phyloP scores from a whole-genome alignment of 345 rosid species.

The Gossypium thurberi region DNA sequence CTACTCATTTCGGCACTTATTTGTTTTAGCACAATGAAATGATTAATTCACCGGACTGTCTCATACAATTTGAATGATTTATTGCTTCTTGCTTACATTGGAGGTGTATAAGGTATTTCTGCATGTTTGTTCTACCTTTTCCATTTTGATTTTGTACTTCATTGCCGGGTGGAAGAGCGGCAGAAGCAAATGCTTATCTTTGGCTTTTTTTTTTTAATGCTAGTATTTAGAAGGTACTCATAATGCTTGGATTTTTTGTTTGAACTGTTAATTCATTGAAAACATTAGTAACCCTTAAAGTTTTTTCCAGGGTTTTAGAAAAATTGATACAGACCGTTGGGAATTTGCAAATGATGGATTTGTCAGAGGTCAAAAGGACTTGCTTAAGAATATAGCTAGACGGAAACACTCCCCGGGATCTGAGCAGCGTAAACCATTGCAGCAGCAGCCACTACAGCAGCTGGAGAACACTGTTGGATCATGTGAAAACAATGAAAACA shows the following conservation, averaged over 20 bases:
- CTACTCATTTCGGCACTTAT: too few species aligned
- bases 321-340: constrained; percentile 84
- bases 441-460: constrained; percentile 13
- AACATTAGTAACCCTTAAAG: not conserved
- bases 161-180: not conserved
- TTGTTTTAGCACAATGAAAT: too few species aligned
- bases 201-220: not conserved
- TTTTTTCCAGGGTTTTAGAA: constrained; percentile 73
- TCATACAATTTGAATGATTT: too few species aligned
- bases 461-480: constrained; percentile 23
- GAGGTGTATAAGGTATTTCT: not conserved
- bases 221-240: not conserved
- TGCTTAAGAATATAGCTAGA: constrained; percentile 55
- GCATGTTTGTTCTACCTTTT: not conserved
- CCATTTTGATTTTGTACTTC: not conserved
- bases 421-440: constrained; percentile 38
- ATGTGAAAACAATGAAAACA: constrained; percentile 28
- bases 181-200: not conserved
- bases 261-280: not conserved
- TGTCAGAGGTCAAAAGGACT: constrained; percentile 60
- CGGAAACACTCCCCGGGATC: constrained; percentile 58
- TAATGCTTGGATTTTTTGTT: not conserved
- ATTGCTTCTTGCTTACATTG: too few species aligned
- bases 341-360: constrained; percentile 88
- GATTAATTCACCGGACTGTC: too few species aligned